phyloP scores from a whole-genome alignment of 192 early-diverging fungal species.

The Allomyces macrogynus region DNA sequence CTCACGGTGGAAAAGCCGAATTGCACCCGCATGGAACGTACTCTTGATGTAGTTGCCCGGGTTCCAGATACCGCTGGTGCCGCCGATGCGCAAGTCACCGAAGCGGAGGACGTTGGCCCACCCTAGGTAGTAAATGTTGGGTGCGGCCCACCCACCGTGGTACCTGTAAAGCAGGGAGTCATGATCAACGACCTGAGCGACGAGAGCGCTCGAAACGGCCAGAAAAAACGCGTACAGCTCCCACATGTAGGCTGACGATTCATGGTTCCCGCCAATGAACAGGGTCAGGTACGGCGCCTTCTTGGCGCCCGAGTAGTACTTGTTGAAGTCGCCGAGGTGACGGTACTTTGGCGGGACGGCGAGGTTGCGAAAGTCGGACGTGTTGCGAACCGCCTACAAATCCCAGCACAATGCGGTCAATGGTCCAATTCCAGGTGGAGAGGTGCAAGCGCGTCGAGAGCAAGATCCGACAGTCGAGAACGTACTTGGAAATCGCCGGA shows the following conservation, averaged over 20 bases:
- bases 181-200: not conserved
- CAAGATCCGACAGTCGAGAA: no score
- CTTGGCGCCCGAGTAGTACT: slow-evolving; percentile 75
- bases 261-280: slow-evolving; percentile 98
- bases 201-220: not conserved
- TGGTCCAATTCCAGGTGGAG: no score
- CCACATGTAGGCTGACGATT: slow-evolving; percentile 81
- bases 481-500: slow-evolving; percentile 54
- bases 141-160: slow-evolving; percentile 85
- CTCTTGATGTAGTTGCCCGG: slow-evolving; percentile 30
- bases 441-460: no score
- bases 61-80: slow-evolving; percentile 82
- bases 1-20: slow-evolving; percentile 1
- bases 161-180: slow-evolving; percentile 20
- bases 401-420: no score
- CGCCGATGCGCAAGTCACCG: slow-evolving; percentile 76
- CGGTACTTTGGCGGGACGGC: slow-evolving; percentile 75
- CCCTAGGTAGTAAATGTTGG: slow-evolving; percentile 86
- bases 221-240: slow-evolving; percentile 40
- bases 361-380: slow-evolving; percentile 54
- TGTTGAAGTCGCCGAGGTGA: slow-evolving; percentile 63
- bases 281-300: slow-evolving; percentile 69
- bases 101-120: slow-evolving; percentile 66
- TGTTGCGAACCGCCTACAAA: slow-evolving; percentile 56
- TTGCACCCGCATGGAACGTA: slow-evolving; percentile 1